Evolutionary conservation across 2,329 filamentous ascomycete genomes (phyloP).

Genomic region (Talaromyces sp.): DNA sequence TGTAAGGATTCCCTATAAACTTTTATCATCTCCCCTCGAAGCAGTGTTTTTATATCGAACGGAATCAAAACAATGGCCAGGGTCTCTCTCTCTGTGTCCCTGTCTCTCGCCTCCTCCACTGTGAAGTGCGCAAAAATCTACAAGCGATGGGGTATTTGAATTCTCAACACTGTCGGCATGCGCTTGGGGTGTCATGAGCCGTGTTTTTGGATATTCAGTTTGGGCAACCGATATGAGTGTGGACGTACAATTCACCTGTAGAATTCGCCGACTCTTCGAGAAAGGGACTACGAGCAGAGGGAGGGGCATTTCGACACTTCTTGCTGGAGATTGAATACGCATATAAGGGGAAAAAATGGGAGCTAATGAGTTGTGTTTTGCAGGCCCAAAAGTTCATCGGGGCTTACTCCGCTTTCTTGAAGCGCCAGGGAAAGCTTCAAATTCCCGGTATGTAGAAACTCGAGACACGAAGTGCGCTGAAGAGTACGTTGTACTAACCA

Average conservation of each 20-base stretch:
- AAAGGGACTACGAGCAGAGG: slow-evolving; percentile 13
- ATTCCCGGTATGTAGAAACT: slow-evolving; percentile 55
- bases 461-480: not conserved
- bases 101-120: not conserved
- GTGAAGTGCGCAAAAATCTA: not conserved
- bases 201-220: not conserved
- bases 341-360: not conserved
- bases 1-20: slow-evolving; percentile 38
- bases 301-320: not conserved
- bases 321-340: not conserved
- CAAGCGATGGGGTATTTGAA: not conserved
- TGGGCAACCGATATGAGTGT: not conserved
- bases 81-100: not conserved
- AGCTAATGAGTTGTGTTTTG: slow-evolving; percentile 19
- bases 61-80: not conserved
- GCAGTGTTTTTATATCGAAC: not conserved
- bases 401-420: slow-evolving; percentile 64
- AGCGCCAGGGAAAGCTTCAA: slow-evolving; percentile 65
- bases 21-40: slow-evolving; percentile 10
- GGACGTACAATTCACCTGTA: not conserved
- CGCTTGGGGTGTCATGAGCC: not conserved
- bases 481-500: not conserved
- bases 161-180: not conserved
- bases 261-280: not conserved
- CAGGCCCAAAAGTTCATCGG: slow-evolving; percentile 64